phyloP scores from a whole-genome alignment of 2,329 filamentous ascomycete genomes.

The Microsporum canis region DNA sequence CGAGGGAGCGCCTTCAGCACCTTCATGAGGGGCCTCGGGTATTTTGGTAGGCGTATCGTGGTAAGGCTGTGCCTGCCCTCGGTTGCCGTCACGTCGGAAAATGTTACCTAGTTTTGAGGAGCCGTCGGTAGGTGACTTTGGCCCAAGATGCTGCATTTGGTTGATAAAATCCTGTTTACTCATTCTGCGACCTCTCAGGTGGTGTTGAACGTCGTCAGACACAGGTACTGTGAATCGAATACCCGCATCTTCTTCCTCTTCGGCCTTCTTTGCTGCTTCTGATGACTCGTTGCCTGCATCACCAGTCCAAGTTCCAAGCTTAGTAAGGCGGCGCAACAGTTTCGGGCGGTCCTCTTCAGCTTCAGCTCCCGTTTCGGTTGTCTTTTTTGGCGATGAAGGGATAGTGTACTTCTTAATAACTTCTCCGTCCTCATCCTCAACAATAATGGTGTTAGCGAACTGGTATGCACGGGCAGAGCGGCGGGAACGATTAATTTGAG shows the following conservation, averaged over 20 bases:
- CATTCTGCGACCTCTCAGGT: constrained; percentile 47
- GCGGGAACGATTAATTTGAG: constrained; percentile 23
- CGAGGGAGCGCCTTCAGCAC: constrained; percentile 20
- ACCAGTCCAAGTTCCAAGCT: constrained; percentile 52
- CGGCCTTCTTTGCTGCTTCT: constrained; percentile 18
- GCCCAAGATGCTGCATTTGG: constrained; percentile 49
- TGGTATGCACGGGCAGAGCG: constrained; percentile 56
- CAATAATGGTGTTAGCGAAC: constrained; percentile 59
- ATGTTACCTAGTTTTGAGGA: constrained; percentile 21
- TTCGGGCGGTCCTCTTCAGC: constrained; percentile 30
- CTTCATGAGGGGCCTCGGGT: constrained; percentile 8
- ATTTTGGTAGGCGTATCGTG: constrained; percentile 17
- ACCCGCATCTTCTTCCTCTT: constrained; percentile 37
- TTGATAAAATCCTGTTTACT: constrained; percentile 55
- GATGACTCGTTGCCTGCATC: constrained; percentile 27
- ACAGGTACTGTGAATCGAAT: constrained; percentile 52
- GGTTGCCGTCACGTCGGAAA: constrained; percentile 8
- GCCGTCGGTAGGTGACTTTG: constrained; percentile 43
- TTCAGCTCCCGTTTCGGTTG: constrained; percentile 23
- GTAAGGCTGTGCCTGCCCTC: constrained; percentile 7
- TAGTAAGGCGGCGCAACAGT: constrained; percentile 40
- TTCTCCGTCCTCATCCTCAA: constrained; percentile 57
- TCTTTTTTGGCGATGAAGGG: constrained; percentile 28
- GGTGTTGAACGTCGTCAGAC: constrained; percentile 26
- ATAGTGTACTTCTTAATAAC: constrained; percentile 60